Evolutionary conservation across 306 rosid species (phyloP).

Genomic region (Cicer judaicum): DNA sequence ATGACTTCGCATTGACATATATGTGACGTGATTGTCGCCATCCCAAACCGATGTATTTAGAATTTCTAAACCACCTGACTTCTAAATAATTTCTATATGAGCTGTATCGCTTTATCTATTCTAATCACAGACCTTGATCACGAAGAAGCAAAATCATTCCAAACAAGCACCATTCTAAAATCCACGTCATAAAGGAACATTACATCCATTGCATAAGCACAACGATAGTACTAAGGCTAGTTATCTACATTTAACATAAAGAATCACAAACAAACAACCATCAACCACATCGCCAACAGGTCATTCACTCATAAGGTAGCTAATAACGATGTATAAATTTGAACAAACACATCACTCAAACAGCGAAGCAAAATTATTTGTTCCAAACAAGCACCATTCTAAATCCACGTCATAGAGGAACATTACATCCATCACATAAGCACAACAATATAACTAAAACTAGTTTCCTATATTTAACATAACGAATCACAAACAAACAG

Average conservation of each 20-base stretch:
- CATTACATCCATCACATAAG: conserved; percentile 39
- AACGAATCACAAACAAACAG: conserved; percentile 39
- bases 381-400: conserved; percentile 45
- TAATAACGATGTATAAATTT: neutral
- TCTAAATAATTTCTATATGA: conserved; percentile 29
- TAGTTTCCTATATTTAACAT: conserved; percentile 25
- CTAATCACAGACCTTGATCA: conserved; percentile 40
- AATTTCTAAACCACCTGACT: conserved; percentile 27
- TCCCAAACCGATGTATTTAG: conserved; percentile 35
- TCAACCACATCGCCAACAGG: conserved; percentile 40
- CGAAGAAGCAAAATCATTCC: conserved; percentile 22
- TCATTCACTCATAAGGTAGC: conserved; percentile 44
- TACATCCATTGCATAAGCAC: conserved; percentile 38
- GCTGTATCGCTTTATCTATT: conserved; percentile 26
- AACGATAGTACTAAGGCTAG: conserved; percentile 32
- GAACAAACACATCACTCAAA: too few species aligned
- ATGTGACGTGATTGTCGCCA: neutral
- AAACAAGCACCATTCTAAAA: conserved; percentile 46
- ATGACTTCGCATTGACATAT: conserved; percentile 10
- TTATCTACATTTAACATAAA: conserved; percentile 32
- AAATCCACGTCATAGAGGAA: conserved; percentile 18
- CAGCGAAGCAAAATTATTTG: conserved; percentile 15
- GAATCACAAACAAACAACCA: conserved; percentile 43
- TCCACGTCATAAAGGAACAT: conserved; percentile 14
- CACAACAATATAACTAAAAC: conserved; percentile 37